Conservation (phyloP, 2,329 filamentous ascomycete species). For the Cordyceps farinosa region DNA sequence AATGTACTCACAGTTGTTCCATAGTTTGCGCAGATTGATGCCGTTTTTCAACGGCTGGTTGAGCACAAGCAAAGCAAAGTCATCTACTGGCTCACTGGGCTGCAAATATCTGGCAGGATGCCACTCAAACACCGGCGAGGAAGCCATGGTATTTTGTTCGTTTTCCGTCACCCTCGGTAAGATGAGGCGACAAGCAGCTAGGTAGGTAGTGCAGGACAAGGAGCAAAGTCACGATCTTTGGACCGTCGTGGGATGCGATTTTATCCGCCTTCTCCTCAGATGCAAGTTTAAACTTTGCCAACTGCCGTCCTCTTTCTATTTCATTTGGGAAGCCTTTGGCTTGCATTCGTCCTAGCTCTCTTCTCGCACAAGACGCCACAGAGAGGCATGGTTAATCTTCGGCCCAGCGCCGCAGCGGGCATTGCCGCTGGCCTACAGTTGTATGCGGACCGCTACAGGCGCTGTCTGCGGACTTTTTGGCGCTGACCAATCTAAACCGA, state of each 20-base stretch:
- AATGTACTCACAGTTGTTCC: conserved; percentile 43
- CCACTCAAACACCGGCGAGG: conserved; percentile 34
- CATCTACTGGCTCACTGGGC: conserved; percentile 30
- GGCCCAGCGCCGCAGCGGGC: neutral
- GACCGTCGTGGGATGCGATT: too few species aligned
- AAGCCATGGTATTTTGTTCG: neutral
- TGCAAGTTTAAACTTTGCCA: neutral
- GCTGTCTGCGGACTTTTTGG: neutral
- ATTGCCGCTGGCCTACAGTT: neutral
- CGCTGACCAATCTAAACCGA: conserved; percentile 19
- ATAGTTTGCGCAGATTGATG: conserved; percentile 45
- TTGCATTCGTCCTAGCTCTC: conserved; percentile 13
- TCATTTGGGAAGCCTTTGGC: neutral
- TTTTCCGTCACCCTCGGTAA: neutral
- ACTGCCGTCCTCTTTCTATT: neutral
- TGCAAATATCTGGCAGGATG: conserved; percentile 37
- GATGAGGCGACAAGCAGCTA: neutral
- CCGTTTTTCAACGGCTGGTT: conserved; percentile 50
- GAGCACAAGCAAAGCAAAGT: conserved; percentile 47
- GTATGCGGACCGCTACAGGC: neutral
- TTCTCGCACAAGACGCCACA: neutral
- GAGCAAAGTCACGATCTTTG: neutral
- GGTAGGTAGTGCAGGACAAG: neutral
- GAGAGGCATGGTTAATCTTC: conserved; percentile 14
- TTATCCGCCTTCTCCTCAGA: neutral